Evolutionary conservation across 225 moss, liverwort and hornwort species (phyloP), one percentile per base, ranked within the genome.

Genomic region (Physcomitrium patens): DNA sequence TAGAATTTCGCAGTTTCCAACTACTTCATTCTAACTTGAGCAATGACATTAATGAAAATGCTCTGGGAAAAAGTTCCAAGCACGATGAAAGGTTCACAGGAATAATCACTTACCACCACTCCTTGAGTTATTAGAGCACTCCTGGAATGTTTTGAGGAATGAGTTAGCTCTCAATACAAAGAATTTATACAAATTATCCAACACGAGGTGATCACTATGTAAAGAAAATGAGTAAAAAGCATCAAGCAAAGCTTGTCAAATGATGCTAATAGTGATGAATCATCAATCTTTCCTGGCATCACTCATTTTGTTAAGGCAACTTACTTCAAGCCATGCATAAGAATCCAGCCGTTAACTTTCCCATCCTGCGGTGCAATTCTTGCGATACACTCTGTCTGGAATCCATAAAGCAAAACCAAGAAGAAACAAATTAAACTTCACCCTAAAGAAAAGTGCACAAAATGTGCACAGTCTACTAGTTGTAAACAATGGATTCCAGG

Each of bases 371-470:
- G 95, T 70, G 89, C 90, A 49, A 99, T 93, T 78, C 85, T 87
- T 59, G 93, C 99, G 86, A 99, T 92, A 76, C 99, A 99, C 64
- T 89, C 89, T 61, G 86, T 90, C 99, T 99, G 90, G 27, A 70
- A 62, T 66, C 55, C 52, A 60, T 71, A 63, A 70, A 56, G 69
- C 24, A 74, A 65, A 48, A 68, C 67, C 41, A 74, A 78, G 66
- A 58, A 69, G 48, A 66, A 7, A 57, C 13, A 42, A 37, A 45
- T 57, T 65, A 54, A 72, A 62, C 9, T 55, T 71, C 47, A 69
- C 19, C 52, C 44, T 45, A 71, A 64, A 31, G 14, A 63, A 65
- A 76, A 67, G 44, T 8, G 74, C 43, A 24, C 22, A 49, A 49
- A 27, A 46, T 65, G 13, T 28, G 56, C 56, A 50, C 46, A 49